These are phyloP conservation scores for Medicago truncatula DNA, from an alignment of 306 rosid genomes.

Conservation along the genomic window DNA sequence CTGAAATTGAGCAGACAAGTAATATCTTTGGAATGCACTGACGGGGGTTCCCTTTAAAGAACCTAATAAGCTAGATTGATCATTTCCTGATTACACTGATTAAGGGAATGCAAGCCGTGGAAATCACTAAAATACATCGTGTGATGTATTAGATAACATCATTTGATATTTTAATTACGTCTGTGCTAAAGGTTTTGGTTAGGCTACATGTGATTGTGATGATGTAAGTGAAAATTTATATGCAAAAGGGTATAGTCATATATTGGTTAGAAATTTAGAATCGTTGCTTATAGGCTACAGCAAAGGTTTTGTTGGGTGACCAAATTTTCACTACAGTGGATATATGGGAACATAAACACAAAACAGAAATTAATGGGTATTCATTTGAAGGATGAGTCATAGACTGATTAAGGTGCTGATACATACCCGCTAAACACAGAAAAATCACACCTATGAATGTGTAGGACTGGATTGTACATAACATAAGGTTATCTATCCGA, in stretches of 20 bases:
- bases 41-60: constrained; percentile 24
- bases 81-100: constrained; percentile 17
- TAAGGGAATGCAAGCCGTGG: constrained; percentile 2
- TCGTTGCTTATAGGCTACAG: constrained; percentile 21
- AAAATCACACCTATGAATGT: constrained; percentile 6
- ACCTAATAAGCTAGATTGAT: constrained; percentile 23
- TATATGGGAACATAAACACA: constrained; percentile 7
- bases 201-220: constrained; percentile 4
- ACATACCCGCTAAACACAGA: neutral
- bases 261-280: constrained; percentile 9
- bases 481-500: constrained; percentile 1
- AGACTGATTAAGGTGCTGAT: neutral
- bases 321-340: constrained; percentile 12
- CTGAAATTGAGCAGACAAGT: constrained; percentile 9
- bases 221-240: constrained; percentile 6
- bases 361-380: constrained; percentile 19
- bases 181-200: constrained; percentile 19
- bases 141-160: constrained; percentile 6
- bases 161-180: no score
- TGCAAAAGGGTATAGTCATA: constrained; percentile 19
- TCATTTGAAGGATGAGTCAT: constrained; percentile 28
- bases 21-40: constrained; percentile 8
- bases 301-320: constrained; percentile 1
- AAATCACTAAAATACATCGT: constrained; percentile 21
- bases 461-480: neutral